A percentile compares a stretch with the other conserved stretches of the same genome.
Conservation (phyloP, 176 grass and related monocot genomes). For the Metroxylon sagu region DNA sequence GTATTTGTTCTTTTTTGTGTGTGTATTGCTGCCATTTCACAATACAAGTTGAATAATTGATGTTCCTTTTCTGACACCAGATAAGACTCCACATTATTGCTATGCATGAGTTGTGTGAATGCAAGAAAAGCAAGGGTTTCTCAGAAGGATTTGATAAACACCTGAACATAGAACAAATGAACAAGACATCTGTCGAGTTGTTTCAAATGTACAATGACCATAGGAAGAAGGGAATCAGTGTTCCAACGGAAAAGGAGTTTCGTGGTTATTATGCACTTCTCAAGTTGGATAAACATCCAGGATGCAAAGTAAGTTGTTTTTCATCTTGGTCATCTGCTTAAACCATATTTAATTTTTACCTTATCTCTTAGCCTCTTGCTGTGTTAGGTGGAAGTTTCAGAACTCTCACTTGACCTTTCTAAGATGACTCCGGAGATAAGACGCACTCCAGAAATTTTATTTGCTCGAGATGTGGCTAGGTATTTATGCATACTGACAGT, state of each 20-base stretch:
- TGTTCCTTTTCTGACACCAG: conserved; percentile 36
- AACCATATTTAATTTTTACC: not conserved
- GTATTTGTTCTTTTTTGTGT: conserved; percentile 8
- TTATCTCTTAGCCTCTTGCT: conserved; percentile 8
- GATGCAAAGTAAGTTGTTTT: conserved; percentile 65
- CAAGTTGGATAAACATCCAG: conserved; percentile 96
- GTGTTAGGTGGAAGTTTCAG: conserved; percentile 79
- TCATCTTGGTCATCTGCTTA: not conserved
- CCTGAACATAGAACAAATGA: conserved; percentile 98
- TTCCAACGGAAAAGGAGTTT: conserved; percentile 81
- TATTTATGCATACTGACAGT: conserved; percentile 13
- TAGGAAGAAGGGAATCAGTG: conserved; percentile 60
- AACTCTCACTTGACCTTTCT: conserved; percentile 87
- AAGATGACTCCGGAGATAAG: conserved; percentile 90
- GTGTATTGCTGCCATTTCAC: too few relatives aligned
- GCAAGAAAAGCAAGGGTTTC: conserved; percentile 90
- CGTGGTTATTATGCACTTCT: conserved; percentile 96
- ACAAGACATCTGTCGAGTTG: conserved; percentile 88
- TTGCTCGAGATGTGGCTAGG: conserved; percentile 89
- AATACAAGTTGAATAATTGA: too few relatives aligned
- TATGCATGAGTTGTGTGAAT: conserved; percentile 92
- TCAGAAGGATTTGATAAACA: conserved; percentile 96
- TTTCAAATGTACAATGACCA: conserved; percentile 99
- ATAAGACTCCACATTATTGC: conserved; percentile 91
- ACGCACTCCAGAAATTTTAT: conserved; percentile 60